These are phyloP conservation scores for Phytophthora aleatoria DNA, from an alignment of 352 stramenopile species.

Conservation along the genomic window DNA sequence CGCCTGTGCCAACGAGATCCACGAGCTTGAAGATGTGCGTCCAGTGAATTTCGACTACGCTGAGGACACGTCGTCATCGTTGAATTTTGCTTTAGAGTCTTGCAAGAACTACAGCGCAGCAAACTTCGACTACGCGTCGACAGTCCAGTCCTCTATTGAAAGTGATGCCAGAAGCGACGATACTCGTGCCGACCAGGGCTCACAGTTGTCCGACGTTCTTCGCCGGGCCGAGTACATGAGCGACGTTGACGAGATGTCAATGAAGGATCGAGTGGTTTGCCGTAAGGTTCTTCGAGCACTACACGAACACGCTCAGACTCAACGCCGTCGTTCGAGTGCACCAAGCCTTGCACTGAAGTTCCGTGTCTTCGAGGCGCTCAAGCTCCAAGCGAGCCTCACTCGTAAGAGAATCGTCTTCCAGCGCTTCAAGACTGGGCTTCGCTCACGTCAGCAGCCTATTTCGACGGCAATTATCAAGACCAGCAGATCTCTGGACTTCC, in stretches of 20 bases:
- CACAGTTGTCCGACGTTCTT: slow-evolving; percentile 62
- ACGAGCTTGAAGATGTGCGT: slow-evolving; percentile 74
- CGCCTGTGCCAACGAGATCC: slow-evolving; percentile 81
- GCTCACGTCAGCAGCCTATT: slow-evolving; percentile 7
- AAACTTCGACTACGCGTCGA: slow-evolving; percentile 64
- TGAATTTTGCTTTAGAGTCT: slow-evolving; percentile 7
- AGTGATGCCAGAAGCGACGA: slow-evolving; percentile 47
- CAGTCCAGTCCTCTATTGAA: slow-evolving; percentile 29
- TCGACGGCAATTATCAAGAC: neutral
- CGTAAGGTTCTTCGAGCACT: slow-evolving; percentile 32
- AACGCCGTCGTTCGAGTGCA: slow-evolving; percentile 21
- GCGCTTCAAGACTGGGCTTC: slow-evolving; percentile 34
- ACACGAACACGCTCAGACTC: slow-evolving; percentile 17
- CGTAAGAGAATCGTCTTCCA: slow-evolving; percentile 57
- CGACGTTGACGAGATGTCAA: slow-evolving; percentile 31
- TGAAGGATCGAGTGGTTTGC: slow-evolving; percentile 26
- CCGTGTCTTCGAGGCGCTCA: slow-evolving; percentile 51
- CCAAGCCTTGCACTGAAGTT: slow-evolving; percentile 40
- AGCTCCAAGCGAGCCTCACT: slow-evolving; percentile 39
- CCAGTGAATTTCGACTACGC: slow-evolving; percentile 72
- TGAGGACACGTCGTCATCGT: slow-evolving; percentile 44
- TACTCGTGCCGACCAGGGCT: slow-evolving; percentile 53
- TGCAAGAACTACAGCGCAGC: slow-evolving; percentile 17
- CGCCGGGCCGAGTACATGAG: slow-evolving; percentile 55
- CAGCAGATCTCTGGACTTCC: neutral